Conservation (phyloP, 1,284 basidiomycete genomes). For the Melanopsichium pennsylvanicum region DNA sequence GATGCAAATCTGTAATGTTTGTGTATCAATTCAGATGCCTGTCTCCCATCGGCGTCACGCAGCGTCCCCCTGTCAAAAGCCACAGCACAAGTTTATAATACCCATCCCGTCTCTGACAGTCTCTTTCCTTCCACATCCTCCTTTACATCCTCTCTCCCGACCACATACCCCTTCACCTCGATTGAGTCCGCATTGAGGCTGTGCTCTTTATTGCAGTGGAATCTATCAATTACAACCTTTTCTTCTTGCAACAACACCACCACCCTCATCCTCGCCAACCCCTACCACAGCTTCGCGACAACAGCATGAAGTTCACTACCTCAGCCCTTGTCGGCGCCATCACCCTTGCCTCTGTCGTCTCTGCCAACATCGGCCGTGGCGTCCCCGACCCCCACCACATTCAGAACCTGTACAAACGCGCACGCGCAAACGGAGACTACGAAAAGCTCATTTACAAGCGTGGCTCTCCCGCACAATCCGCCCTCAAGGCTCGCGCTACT, state of each 20-base stretch:
- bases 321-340: constrained; percentile 35
- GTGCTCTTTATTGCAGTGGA: no score
- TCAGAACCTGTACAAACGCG: constrained; percentile 38
- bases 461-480: constrained; percentile 16
- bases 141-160: not conserved
- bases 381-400: constrained; percentile 39
- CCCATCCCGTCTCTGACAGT: no score
- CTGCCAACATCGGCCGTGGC: constrained; percentile 51
- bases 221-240: no score
- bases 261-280: not conserved
- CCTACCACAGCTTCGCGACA: not conserved
- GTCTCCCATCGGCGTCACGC: no score
- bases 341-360: constrained; percentile 34
- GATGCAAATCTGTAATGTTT: no score
- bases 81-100: no score
- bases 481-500: constrained; percentile 34
- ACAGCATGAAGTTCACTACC: constrained; percentile 37
- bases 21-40: no score
- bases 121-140: constrained; percentile 9
- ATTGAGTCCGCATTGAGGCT: no score
- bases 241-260: no score
- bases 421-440: constrained; percentile 44
- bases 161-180: not conserved
- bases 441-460: constrained; percentile 42
- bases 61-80: no score